phyloP scores from a whole-genome alignment of 345 rosid genomes.

The Pistacia atlantica region DNA sequence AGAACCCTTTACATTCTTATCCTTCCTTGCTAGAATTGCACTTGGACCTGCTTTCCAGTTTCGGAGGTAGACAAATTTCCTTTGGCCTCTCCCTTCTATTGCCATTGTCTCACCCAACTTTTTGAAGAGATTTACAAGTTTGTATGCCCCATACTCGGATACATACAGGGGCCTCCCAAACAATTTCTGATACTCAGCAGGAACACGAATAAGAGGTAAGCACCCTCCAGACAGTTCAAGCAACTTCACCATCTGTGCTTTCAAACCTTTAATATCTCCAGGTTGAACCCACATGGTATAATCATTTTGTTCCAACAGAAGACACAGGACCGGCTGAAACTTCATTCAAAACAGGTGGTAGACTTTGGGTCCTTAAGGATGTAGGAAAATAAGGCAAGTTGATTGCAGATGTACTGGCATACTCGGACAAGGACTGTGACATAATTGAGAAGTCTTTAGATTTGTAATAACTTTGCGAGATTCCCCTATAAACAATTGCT shows the following conservation, averaged over 20 bases:
- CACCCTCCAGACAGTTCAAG: slow-evolving; percentile 86
- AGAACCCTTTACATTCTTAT: slow-evolving; percentile 54
- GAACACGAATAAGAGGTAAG: slow-evolving; percentile 73
- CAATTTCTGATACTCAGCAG: slow-evolving; percentile 69
- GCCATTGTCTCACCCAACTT: slow-evolving; percentile 73
- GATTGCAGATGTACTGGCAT: slow-evolving; percentile 38
- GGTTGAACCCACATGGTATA: slow-evolving; percentile 85
- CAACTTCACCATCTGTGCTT: slow-evolving; percentile 74
- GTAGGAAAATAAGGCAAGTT: slow-evolving; percentile 41
- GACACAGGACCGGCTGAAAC: slow-evolving; percentile 35
- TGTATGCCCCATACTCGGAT: slow-evolving; percentile 70
- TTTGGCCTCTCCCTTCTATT: slow-evolving; percentile 76
- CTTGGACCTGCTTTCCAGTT: slow-evolving; percentile 56
- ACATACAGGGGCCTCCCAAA: slow-evolving; percentile 81
- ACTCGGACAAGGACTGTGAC: slow-evolving; percentile 60
- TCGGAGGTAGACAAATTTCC: slow-evolving; percentile 66
- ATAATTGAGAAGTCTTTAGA: slow-evolving; percentile 56
- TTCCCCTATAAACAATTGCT: slow-evolving; percentile 66
- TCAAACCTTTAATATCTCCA: slow-evolving; percentile 85
- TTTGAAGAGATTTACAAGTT: slow-evolving; percentile 85
- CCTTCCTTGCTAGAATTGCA: slow-evolving; percentile 51
- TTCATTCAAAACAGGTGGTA: slow-evolving; percentile 60
- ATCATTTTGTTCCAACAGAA: slow-evolving; percentile 61
- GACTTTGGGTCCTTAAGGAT: slow-evolving; percentile 53
- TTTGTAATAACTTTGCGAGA: slow-evolving; percentile 58